Evolutionary conservation across 371 early-diverging fungal genomes (phyloP).

Genomic region (Mortierella polycephala): DNA sequence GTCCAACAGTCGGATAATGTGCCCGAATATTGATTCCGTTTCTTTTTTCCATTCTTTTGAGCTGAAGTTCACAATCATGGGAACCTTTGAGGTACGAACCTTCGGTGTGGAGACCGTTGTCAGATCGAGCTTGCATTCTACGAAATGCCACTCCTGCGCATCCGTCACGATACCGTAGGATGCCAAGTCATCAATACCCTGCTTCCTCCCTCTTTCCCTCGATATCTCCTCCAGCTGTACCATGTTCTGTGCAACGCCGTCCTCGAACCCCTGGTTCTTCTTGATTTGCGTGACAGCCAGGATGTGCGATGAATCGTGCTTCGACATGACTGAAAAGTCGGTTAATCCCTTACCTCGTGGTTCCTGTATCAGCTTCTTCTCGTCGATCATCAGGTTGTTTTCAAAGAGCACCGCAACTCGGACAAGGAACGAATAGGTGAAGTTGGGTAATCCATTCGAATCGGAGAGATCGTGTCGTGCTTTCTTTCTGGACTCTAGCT

Average conservation of each 20-base stretch:
- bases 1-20: conserved; percentile 1
- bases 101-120: background rate
- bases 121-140: background rate
- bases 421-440: conserved; percentile 1
- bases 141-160: conserved; percentile 1
- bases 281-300: conserved; percentile 2
- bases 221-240: conserved; percentile 3
- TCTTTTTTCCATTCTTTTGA: background rate
- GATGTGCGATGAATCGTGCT: background rate
- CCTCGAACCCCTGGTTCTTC: background rate
- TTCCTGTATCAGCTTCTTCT: conserved; percentile 7
- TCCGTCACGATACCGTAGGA: conserved; percentile 1
- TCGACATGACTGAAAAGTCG: background rate
- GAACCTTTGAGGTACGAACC: conserved; percentile 3
- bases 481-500: background rate
- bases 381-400: background rate
- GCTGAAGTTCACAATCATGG: background rate
- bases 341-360: background rate
- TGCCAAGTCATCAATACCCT: background rate
- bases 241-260: conserved; percentile 1
- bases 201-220: background rate
- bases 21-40: conserved; percentile 4
- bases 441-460: background rate
- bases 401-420: background rate
- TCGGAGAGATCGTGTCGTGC: background rate